Base-by-base conservation (phyloP, 2,329 filamentous ascomycete genomes). In the Fusarium sp. region DNA sequence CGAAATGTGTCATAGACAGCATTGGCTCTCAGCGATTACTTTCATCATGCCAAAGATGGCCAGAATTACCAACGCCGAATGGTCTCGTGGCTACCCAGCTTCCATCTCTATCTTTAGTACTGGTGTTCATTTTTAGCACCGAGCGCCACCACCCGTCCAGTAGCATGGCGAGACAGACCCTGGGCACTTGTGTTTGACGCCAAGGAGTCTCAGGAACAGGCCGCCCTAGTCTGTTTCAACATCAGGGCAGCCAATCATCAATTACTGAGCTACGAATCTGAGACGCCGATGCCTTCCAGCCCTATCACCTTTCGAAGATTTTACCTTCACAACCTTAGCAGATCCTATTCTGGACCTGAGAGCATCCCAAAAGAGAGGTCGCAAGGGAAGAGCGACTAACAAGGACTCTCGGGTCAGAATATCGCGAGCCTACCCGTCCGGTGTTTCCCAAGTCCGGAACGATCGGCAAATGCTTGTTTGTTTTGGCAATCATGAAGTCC, bases 231-330 rank as follows among this genome's bases (percentile, higher is more conserved):
- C 47, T 66, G 76, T 78, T 78, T 78, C 76, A 78, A 67, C 69
- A 67, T 78, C 72, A 78, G 77, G 76, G 54, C 73, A 69, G 59
- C 76, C 72, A 77, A 61, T 77, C 60, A 63, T 33, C n/a, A 50
- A 5, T 35, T 46, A 25, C 46, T 28, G 15, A 40, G 32, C 37
- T 38, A 44, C 23, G 28, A 56, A 60, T 74, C 75, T 75, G 74
- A 77, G 69, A 77, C 18, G 18, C 60, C 47, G 59, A 50, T 50
- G 46, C 38, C 38, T 60, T 62, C 52, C 69, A 67, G 58, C 64
- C 71, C 62, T 72, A 64, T 47, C 33, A 38, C 52, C n/a, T 47
- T 54, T 50, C 11, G 21, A 42, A n/a, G 40, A 33, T n/a, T 30
- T 49, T 25, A 13, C 18, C 57, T 64, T 52, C 46, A 25, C 21